Evolutionary conservation across 495 filamentous ascomycete genomes (phyloP).

Genomic region (Chaetomidium leptoderma): DNA sequence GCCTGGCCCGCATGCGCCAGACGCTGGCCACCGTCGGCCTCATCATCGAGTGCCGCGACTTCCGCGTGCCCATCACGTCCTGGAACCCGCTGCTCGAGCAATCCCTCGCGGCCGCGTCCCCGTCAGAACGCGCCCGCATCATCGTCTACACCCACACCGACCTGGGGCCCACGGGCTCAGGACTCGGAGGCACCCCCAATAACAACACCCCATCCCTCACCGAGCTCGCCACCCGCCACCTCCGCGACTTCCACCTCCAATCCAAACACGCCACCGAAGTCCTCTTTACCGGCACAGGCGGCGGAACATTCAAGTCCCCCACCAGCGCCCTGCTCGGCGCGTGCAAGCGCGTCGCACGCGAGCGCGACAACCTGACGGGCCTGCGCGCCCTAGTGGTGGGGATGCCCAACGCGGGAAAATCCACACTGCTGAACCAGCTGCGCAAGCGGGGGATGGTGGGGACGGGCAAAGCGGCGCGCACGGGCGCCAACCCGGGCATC

Average conservation of each 20-base stretch:
- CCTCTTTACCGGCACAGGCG: constrained; percentile 56
- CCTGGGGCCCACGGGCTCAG: constrained; percentile 61
- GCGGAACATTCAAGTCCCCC: constrained; percentile 19
- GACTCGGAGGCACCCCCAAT: neutral
- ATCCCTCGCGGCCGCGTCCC: constrained; percentile 51
- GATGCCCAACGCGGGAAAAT: constrained; percentile 96
- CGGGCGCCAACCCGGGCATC: constrained; percentile 82
- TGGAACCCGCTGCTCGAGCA: constrained; percentile 89
- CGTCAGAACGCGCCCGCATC: constrained; percentile 56
- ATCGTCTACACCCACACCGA: constrained; percentile 91
- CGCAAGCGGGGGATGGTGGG: constrained; percentile 61
- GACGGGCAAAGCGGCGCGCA: constrained; percentile 70
- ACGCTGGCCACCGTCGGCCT: constrained; percentile 77
- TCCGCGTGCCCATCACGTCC: constrained; percentile 79
- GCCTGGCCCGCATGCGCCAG: constrained; percentile 79
- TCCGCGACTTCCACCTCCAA: constrained; percentile 28
- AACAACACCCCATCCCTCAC: neutral
- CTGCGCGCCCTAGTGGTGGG: constrained; percentile 82
- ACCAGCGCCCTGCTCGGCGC: constrained; percentile 28
- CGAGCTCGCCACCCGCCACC: constrained; percentile 7
- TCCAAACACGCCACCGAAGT: constrained; percentile 37
- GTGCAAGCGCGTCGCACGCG: constrained; percentile 33
- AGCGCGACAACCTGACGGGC: constrained; percentile 45
- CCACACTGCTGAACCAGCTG: constrained; percentile 82
- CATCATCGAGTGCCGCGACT: constrained; percentile 92